A percentile compares a stretch with the other conserved stretches of the same genome.
Evolutionary conservation across 2,329 filamentous ascomycete species (phyloP).

Genomic region (Fusarium palustre): DNA sequence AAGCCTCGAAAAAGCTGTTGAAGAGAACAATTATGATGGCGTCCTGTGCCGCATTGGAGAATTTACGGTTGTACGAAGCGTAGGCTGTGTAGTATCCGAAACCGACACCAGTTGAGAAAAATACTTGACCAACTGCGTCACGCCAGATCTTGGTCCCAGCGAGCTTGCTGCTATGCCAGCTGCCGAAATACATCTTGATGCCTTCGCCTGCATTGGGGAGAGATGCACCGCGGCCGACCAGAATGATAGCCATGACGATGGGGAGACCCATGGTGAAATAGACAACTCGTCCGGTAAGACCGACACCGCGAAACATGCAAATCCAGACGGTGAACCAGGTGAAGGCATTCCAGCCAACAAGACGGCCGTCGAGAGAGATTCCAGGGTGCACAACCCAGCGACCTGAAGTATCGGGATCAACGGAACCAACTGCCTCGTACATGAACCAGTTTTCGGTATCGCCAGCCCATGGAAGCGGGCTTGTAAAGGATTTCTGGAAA

Average conservation of each 20-base stretch:
- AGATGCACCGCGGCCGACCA: not conserved
- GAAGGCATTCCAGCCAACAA: not conserved
- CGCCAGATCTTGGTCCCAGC: conserved; percentile 55
- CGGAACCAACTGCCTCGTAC: not conserved
- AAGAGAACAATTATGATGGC: not conserved
- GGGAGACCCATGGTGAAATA: not conserved
- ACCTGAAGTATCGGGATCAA: not conserved
- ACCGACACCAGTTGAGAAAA: conserved; percentile 58
- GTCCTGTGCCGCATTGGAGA: conserved; percentile 54
- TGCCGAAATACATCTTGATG: conserved; percentile 4
- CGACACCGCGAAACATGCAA: not conserved
- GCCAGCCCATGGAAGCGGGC: conserved; percentile 62
- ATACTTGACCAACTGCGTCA: conserved; percentile 61
- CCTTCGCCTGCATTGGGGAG: not conserved
- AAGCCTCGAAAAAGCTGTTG: not conserved
- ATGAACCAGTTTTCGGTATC: not conserved
- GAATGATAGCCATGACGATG: rapidly evolving
- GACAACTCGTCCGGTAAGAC: not conserved
- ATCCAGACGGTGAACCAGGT: not conserved
- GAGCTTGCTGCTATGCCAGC: not conserved
- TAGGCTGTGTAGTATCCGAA: conserved; percentile 68
- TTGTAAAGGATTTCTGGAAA: conserved; percentile 63
- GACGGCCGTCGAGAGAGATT: not conserved
- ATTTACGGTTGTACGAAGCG: conserved; percentile 64
- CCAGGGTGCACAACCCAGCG: not conserved